phyloP scores from a whole-genome alignment of 1,284 basidiomycete species.

The Pulveroboletus sp. region DNA sequence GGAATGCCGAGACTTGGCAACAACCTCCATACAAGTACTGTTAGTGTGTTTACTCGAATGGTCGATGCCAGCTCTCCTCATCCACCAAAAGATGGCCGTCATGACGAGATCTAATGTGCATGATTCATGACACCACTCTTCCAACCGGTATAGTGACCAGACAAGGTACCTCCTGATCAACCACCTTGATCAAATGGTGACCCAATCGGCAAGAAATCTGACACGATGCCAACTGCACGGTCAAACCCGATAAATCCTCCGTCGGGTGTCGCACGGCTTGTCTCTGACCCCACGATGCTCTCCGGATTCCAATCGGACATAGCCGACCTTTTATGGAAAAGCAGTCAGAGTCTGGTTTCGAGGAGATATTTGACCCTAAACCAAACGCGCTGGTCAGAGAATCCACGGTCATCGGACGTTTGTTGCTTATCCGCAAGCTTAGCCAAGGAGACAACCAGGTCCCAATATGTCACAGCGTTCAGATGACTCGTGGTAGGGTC shows the following conservation, averaged over 20 bases:
- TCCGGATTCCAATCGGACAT: neutral
- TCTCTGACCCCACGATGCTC: too few relatives aligned
- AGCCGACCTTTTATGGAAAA: neutral
- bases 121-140: neutral
- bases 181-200: neutral
- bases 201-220: too few relatives aligned
- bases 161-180: neutral
- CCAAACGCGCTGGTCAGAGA: neutral
- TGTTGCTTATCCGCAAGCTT: neutral
- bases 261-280: too few relatives aligned
- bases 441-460: too few relatives aligned
- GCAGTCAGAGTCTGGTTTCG: neutral
- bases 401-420: neutral
- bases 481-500: too few relatives aligned
- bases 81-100: neutral
- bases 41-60: too few relatives aligned
- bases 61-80: too few relatives aligned
- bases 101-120: neutral
- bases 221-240: neutral
- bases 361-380: neutral
- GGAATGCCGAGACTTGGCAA: too few relatives aligned
- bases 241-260: neutral
- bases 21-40: too few relatives aligned
- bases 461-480: neutral
- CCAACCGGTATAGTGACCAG: neutral